phyloP scores from a whole-genome alignment of 495 filamentous ascomycete species.

The Gamarada debralockiae region DNA sequence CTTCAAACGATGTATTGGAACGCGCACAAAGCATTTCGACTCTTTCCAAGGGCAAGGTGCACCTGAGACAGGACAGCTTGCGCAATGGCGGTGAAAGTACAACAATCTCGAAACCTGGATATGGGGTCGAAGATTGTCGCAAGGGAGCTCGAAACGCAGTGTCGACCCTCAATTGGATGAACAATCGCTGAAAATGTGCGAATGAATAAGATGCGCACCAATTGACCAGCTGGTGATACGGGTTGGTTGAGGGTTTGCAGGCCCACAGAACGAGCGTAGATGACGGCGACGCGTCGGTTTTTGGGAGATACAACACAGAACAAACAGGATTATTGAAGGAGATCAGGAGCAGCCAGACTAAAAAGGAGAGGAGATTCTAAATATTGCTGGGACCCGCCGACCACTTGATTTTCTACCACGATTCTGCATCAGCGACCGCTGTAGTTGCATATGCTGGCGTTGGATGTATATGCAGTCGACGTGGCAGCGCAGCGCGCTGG shows the following conservation, averaged over 20 bases:
- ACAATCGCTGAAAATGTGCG: slow-evolving; percentile 8
- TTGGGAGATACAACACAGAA: slow-evolving; percentile 7
- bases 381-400: slow-evolving; percentile 10
- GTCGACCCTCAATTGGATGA: slow-evolving; percentile 11
- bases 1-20: slow-evolving; percentile 24
- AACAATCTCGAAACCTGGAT: background rate
- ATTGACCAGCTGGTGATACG: background rate
- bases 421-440: slow-evolving; percentile 9
- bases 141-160: background rate
- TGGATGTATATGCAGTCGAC: slow-evolving; percentile 19
- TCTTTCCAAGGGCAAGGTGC: slow-evolving; percentile 18
- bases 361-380: slow-evolving; percentile 15
- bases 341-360: background rate
- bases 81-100: slow-evolving; percentile 13
- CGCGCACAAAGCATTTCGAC: slow-evolving; percentile 29
- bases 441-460: slow-evolving; percentile 24
- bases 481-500: slow-evolving; percentile 5
- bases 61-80: slow-evolving; percentile 20
- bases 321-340: background rate
- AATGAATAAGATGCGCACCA: background rate
- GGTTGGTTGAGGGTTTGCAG: slow-evolving; percentile 10
- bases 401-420: slow-evolving; percentile 21
- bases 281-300: slow-evolving; percentile 22
- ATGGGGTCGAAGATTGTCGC: background rate
- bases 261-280: slow-evolving; percentile 20